Evolutionary conservation across 768 basidiomycete genomes (phyloP), one percentile per base, ranked within the genome.

Genomic region (Lentinula raphanica): DNA sequence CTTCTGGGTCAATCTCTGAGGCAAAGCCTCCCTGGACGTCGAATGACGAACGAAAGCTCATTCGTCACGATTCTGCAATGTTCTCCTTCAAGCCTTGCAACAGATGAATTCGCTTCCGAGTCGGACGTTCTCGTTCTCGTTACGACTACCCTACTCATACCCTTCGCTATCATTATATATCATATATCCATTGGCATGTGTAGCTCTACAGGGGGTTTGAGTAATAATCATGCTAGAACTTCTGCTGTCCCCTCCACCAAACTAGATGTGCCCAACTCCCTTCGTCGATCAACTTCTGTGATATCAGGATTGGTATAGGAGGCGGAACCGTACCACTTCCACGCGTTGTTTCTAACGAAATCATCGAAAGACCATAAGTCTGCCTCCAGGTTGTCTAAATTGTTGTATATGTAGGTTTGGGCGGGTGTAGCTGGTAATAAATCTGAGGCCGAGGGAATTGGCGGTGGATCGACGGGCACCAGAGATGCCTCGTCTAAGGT

Each of bases 301-400:
- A 78, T 82, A 56, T 82, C 76, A 19, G 65, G 59, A 3, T 76
- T 74, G 32, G 65, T 60, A 21, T 65, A 58, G 19, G 72, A 70
- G 5, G 64, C 71, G 8, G 66, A 60, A 0, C 82, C 83, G 38
- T 88, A 78, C 93, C 94, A 95, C 58, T 87, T 87, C 79, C 83
- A 83, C 2, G 90, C 86, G 62, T 84, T 89, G 29, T 88, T 80
- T 65, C 73, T 71, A 29, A 96, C 78, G 65, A 97, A 97, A 3
- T 85, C 81, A n/a, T 85, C 83, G 65, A 88, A 94, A 0, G 84
- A 80, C 95, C 95, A 98, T 3, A 90, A 71, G 29, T 77, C 75
- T 0, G 82, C 74, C 25, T 81, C 74, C 7, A 98, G 73, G 6
- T 69, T 60, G 0, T 64, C 62, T 6, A 80, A 67, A 3, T 72